Conservation (phyloP, 345 rosid genomes). For the Chamaenerion angustifolium region DNA sequence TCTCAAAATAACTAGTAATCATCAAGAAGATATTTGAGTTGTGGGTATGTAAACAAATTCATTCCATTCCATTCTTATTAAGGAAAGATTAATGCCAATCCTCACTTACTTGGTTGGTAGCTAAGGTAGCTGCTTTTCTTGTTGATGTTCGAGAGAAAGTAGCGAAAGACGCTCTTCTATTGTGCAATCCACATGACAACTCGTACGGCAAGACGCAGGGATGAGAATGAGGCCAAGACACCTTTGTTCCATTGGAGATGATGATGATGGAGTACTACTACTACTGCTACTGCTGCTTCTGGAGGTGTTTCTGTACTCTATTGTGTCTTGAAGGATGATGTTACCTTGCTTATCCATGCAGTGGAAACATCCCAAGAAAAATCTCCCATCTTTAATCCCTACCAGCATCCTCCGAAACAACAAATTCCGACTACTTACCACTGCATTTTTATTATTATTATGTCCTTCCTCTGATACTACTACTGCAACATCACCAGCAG, state of each 20-base stretch:
- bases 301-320: conserved; percentile 71
- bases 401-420: conserved; percentile 64
- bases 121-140: too few relatives aligned
- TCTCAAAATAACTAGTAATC: too few relatives aligned
- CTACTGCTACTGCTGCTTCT: conserved; percentile 2
- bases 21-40: too few relatives aligned
- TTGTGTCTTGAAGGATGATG: conserved; percentile 71
- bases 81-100: too few relatives aligned
- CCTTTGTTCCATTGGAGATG: conserved; percentile 75
- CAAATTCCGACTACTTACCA: conserved; percentile 37
- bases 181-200: conserved; percentile 61
- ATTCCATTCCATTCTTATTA: too few relatives aligned
- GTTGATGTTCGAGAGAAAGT: conserved; percentile 15
- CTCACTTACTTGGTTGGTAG: too few relatives aligned
- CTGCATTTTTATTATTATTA: conserved; percentile 10
- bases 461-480: too few relatives aligned
- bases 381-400: conserved; percentile 79
- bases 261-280: too few relatives aligned
- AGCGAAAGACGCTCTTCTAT: conserved; percentile 37
- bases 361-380: conserved; percentile 81
- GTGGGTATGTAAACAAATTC: too few relatives aligned
- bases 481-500: too few relatives aligned
- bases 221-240: conserved; percentile 78
- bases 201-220: conserved; percentile 46
- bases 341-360: conserved; percentile 93